Evolutionary conservation across 805 yeast species (phyloP), one percentile per base, ranked within the genome.

Genomic region (Candida michaelii): DNA sequence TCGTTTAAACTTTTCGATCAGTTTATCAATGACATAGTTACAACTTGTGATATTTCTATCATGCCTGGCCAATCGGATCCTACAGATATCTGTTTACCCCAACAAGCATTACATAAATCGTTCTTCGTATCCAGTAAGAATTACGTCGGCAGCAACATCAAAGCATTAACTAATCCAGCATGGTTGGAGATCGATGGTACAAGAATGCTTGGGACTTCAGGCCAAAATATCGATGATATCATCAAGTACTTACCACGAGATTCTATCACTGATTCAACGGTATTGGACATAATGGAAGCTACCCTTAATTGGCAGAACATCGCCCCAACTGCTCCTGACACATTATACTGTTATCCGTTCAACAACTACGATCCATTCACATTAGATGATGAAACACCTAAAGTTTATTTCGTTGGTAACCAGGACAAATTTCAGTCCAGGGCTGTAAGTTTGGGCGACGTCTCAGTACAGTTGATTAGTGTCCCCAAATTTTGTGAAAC

Each of bases 311-410:
- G 97, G 96, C 91, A 89, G 54, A 88, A 88, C 55, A 70, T 87
- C 17, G 82, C 87, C 0, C 99, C 99, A 2, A 89, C 97, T 0
- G 95, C 97, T 1, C 99, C 99, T 0, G 98, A 93, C 56, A 93
- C 99, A 0, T 65, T 93, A 32, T 85, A 90, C 74, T 82, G 95
- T 50, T 89, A 88, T 53, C 97, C 99, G 1, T 90, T 74, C 54
- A 74, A 76, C 9, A 78, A 80, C 18, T 54, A 58, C 1, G 98
- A 93, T 60, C 98, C 98, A 3, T 89, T 91, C 60, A 69, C 82
- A 1, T 66, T 93, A n/a, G 47, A 38, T 8, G 66, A 66, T 8
- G 87, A 86, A 54, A 79, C 86, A 13, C 98, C 98, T 0, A 90
- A 89, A 58, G 83, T 90, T 2, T 89, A 85, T 55, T 80, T 88